Conservation (phyloP, 2,329 filamentous ascomycete species). For the Botrytis paeoniae region DNA sequence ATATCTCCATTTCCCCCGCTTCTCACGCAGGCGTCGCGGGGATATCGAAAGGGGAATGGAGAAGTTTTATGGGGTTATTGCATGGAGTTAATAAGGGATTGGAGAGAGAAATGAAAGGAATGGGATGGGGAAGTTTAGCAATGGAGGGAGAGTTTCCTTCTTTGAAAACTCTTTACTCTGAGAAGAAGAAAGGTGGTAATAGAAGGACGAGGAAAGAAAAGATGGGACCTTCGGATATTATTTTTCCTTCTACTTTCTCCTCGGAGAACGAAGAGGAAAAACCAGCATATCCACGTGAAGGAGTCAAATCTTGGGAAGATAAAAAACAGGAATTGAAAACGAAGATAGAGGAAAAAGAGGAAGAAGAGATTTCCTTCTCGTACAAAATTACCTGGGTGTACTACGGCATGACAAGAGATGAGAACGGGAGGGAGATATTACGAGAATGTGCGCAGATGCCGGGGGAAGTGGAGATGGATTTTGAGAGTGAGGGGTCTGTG, state of each 20-base stretch:
- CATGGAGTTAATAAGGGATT: neutral
- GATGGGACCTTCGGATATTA: neutral
- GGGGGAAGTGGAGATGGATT: neutral
- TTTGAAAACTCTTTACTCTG: neutral
- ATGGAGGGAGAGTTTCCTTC: neutral
- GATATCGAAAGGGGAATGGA: neutral
- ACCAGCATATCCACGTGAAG: neutral
- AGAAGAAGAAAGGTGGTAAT: too few relatives aligned
- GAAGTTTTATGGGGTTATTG: neutral
- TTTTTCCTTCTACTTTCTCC: neutral
- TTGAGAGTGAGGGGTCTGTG: neutral
- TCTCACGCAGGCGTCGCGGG: neutral
- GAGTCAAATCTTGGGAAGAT: neutral
- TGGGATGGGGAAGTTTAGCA: neutral
- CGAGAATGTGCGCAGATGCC: slow-evolving; percentile 4
- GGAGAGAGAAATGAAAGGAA: neutral
- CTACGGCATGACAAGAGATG: neutral
- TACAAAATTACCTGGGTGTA: neutral
- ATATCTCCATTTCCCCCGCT: neutral
- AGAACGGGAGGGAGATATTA: neutral
- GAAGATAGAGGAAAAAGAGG: neutral
- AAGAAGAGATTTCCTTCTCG: neutral
- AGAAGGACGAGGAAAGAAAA: neutral
- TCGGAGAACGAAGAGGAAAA: neutral
- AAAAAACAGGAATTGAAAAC: neutral